Percentiles rank a stretch among this genome's conserved stretches.
Evolutionary conservation across 257 asterid species (phyloP).

Genomic region (Plantago elongata): DNA sequence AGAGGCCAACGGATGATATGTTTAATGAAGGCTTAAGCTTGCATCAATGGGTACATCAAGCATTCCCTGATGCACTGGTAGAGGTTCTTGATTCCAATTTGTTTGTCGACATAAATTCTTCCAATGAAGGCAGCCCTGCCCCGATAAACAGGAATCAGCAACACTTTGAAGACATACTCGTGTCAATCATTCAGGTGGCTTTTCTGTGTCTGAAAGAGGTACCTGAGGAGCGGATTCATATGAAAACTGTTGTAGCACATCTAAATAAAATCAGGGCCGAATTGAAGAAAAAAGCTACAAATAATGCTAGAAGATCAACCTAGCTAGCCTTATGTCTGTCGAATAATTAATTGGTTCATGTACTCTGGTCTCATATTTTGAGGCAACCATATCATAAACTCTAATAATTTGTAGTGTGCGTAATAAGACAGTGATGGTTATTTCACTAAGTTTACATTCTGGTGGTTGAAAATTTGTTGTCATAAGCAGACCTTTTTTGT

Average conservation of each 20-base stretch:
- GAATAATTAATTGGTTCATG: too few species aligned
- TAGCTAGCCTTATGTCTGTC: too few species aligned
- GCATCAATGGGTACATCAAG: conserved; percentile 32
- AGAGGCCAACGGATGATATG: conserved; percentile 36
- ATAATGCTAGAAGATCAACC: background rate
- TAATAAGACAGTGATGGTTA: too few species aligned
- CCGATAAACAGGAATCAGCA: background rate
- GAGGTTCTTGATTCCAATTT: conserved; percentile 30
- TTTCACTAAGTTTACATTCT: too few species aligned
- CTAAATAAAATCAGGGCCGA: conserved; percentile 30
- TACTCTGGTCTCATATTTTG: too few species aligned
- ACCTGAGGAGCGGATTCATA: conserved; percentile 30
- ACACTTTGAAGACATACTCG: conserved; percentile 7
- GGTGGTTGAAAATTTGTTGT: too few species aligned
- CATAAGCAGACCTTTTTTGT: too few species aligned
- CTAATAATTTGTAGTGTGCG: too few species aligned
- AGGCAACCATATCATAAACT: too few species aligned
- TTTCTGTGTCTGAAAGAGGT: conserved; percentile 30
- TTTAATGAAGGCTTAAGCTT: conserved; percentile 28
- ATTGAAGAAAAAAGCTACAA: conserved; percentile 7
- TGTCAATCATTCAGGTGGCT: conserved; percentile 22
- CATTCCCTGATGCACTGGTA: conserved; percentile 26
- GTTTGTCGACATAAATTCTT: conserved; percentile 5
- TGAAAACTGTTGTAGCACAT: conserved; percentile 19
- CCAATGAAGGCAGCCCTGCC: conserved; percentile 5